Evolutionary conservation across 1,284 basidiomycete genomes (phyloP), one percentile per base, ranked within the genome.

Genomic region (Ustilago shanxiensis): DNA sequence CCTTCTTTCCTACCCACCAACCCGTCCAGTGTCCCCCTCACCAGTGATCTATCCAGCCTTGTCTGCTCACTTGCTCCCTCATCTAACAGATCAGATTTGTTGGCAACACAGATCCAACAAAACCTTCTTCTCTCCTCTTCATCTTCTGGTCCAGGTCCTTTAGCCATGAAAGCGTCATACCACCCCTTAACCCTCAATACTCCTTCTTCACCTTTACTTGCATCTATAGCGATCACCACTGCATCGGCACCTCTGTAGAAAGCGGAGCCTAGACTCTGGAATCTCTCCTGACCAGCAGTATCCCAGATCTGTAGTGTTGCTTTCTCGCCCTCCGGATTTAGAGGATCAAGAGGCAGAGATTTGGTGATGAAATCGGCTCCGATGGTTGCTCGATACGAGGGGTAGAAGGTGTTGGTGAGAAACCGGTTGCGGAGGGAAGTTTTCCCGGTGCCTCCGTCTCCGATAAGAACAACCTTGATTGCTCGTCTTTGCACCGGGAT

Each of bases 161-260:
- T 81, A 11, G 60, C 53, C 71, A 77, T 68, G 35, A 83, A 83
- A 7, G 73, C 81, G 2, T 68, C 55, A 45, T 67, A 81, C 82
- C 82, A 83, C 3, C 9, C 24, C 37, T 37, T 51, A 3, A 77
- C 63, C 26, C 63, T 58, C 29, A 56, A 59, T 49, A 72, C 16
- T 59, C 14, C 57, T 20, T 64, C 28, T n/a, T 37, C 57, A 2
- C 54, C 60, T 11, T 68, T 44, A 14, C 50, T 66, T 13, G 65
- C 59, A 53, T 83, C 82, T 24, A 82, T 74, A 1, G 72, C 67
- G 55, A 83, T 66, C 11, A 83, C 62, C 28, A 80, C 79, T 1
- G 82, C 82, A 59, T 83, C 82, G 2, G 82, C 80, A 28, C 82
- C 82, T 6, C 82, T 39, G 50, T 83, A 83, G 52, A 83, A 83